Base-by-base conservation (phyloP, 2,329 filamentous ascomycete species). In the Colletotrichum phormii region DNA sequence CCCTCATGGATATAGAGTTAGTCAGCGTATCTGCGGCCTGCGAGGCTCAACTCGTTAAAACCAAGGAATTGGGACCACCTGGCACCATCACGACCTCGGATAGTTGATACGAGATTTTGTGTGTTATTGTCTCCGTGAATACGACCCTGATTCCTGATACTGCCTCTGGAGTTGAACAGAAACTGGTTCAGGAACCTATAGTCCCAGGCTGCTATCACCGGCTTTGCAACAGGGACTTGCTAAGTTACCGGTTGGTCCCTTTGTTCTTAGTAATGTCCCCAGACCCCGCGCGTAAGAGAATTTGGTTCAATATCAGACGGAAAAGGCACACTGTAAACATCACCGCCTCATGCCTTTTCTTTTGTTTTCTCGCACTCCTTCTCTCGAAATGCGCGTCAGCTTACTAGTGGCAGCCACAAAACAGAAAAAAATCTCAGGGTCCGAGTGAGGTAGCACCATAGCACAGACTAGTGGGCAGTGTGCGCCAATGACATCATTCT, bases 401-500 rank as follows among this genome's bases (percentile, higher is more conserved):
- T 13, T 4, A 49, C 18, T n/a, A 18, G 51, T n/a, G n/a, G 22
- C 24, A 54, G 37, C 13, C 37, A 18, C 13, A 37, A 37, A 42
- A 8, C 6, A 18, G 3, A 42, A 7, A 8, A 53, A 29, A 33
- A 51, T 3, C 24, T 63, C 42, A 63, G n/a, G 26, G 42, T 61
- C 29, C 12, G 42, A 63, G 42, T 6, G 24, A 31, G 29, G 8
- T n/a, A 46, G n/a, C 49, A 11, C 46, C 15, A 26, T 37, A 35
- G 35, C 57, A 42, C 57, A 33, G 46, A 29, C 29, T 18, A 26
- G 33, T 42, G n/a, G 29, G 22, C 61, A 24, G 31, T 54, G 31
- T 54, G 31, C n/a, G n/a, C 46, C 31, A 54, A 63, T 63, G 60
- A 63, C 60, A 63, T 63, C 60, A 63, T 35, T 26, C 29, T 35